Evolutionary conservation across 257 asterid genomes (phyloP), one percentile per base, ranked within the genome.

Genomic region (Solanum pennellii): DNA sequence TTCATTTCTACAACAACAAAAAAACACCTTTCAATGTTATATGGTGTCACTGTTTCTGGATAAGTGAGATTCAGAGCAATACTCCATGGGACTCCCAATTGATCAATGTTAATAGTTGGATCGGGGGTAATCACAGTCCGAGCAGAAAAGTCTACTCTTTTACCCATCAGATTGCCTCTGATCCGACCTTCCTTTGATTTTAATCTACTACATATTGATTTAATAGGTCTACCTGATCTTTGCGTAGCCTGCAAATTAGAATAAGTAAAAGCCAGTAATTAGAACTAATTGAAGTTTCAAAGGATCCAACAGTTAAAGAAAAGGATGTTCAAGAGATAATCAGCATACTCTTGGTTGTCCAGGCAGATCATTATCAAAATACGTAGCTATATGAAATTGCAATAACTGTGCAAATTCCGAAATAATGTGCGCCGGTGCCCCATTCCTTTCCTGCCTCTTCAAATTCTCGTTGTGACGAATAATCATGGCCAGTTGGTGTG

Each of bases 81-180:
- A 92, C 99, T 97, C 99, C 99, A 97, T 9, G 99, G 99, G 44
- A 97, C 99, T 12, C 99, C 99, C 93, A 97, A 93, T 88, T 97
- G 91, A 89, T 97, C 99, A 59, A 97, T 97, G 89, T 97, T 97
- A 89, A 97, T 97, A 37, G 99, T 97, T 49, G 99, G 99, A 89
- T 97, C 99, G 9, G 99, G 99, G 39, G 99, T 97, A 84, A 97
- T 97, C 90, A 97, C 99, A 45, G 99, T 97, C 89, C 99, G 96
- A 83, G 99, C 99, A 3, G 99, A 97, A 87, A 97, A 97, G 92
- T 97, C 99, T 47, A 97, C 99, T 77, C 99, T 92, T 90, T 97
- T 97, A 21, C 99, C 99, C 99, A 97, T 97, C 94, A 97, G 91
- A 92, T 97, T 97, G 72, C 99, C 99, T 90, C 99, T 92, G 87